Evolutionary conservation across 140 eudicot species (phyloP).

Genomic region (Ambrosia hybrid): DNA sequence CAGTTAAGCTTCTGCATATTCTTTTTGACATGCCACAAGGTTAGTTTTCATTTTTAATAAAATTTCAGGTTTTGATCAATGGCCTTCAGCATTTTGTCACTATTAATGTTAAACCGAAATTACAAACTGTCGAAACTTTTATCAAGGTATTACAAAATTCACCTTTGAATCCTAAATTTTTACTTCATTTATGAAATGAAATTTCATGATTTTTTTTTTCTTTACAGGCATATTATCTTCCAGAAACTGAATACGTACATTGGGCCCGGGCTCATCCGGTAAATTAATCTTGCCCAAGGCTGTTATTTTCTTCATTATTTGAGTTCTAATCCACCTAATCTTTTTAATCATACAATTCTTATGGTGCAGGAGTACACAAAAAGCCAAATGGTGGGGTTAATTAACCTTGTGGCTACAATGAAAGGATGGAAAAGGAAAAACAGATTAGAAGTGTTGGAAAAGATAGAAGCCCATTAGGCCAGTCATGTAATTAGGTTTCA

Average conservation of each 20-base stretch:
- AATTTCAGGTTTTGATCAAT: constrained; percentile 79
- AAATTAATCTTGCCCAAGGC: constrained; percentile 26
- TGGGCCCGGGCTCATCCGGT: constrained; percentile 98
- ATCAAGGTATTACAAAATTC: constrained; percentile 54
- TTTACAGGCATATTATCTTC: constrained; percentile 92
- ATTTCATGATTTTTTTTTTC: neutral
- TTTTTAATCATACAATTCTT: neutral
- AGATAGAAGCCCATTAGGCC: constrained; percentile 55
- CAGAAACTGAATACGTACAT: constrained; percentile 93
- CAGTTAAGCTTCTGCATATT: constrained; percentile 9
- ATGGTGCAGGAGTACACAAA: constrained; percentile 77
- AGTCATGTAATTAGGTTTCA: constrained; percentile 30
- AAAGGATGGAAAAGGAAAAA: constrained; percentile 96
- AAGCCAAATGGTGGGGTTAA: constrained; percentile 76
- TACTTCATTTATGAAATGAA: constrained; percentile 1
- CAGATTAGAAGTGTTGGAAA: constrained; percentile 88
- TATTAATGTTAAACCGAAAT: constrained; percentile 59
- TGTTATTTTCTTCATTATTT: neutral
- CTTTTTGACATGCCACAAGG: constrained; percentile 8
- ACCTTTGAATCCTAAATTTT: neutral
- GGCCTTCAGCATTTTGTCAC: constrained; percentile 92
- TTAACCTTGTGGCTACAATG: constrained; percentile 96
- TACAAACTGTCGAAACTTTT: constrained; percentile 81
- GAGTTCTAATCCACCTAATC: neutral
- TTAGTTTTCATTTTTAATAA: neutral